These are phyloP conservation scores for Phylloporus sp. DNA, from an alignment of 768 basidiomycete genomes.

Conservation along the genomic window DNA sequence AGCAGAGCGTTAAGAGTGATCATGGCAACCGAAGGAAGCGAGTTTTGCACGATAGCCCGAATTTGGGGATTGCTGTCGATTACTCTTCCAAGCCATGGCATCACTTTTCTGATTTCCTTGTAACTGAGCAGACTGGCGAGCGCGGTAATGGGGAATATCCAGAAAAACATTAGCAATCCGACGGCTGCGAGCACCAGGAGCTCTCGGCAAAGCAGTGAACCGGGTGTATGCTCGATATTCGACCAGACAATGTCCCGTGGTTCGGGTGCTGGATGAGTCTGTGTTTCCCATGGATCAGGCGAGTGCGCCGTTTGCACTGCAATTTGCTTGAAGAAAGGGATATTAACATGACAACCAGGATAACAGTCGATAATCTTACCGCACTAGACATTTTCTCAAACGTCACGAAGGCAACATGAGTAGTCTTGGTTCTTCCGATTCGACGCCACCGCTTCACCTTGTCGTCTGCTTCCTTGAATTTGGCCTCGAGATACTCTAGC, in stretches of 20 bases:
- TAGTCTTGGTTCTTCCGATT: slow-evolving; percentile 71
- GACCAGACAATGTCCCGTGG: slow-evolving; percentile 96
- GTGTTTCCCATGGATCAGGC: slow-evolving; percentile 56
- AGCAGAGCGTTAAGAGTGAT: slow-evolving; percentile 84
- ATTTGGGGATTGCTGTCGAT: slow-evolving; percentile 80
- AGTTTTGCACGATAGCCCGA: slow-evolving; percentile 89
- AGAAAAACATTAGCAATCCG: slow-evolving; percentile 76
- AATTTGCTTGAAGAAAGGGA: slow-evolving; percentile 55
- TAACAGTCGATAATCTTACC: slow-evolving; percentile 40
- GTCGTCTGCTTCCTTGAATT: slow-evolving; percentile 80
- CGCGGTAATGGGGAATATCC: slow-evolving; percentile 86
- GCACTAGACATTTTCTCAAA: slow-evolving; percentile 95
- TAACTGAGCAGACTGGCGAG: slow-evolving; percentile 87
- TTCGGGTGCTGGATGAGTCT: slow-evolving; percentile 80
- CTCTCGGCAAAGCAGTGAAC: slow-evolving; percentile 60
- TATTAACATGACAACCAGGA: not conserved
- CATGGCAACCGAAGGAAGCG: slow-evolving; percentile 86
- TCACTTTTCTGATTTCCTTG: slow-evolving; percentile 83
- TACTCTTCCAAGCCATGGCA: slow-evolving; percentile 82
- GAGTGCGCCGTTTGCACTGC: slow-evolving; percentile 82
- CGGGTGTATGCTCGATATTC: slow-evolving; percentile 68
- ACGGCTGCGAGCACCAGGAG: slow-evolving; percentile 66
- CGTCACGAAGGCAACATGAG: slow-evolving; percentile 88
- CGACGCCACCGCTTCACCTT: slow-evolving; percentile 69
- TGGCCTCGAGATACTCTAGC: slow-evolving; percentile 77